phyloP scores from a whole-genome alignment of 306 rosid species.

The Acacia acuminata region DNA sequence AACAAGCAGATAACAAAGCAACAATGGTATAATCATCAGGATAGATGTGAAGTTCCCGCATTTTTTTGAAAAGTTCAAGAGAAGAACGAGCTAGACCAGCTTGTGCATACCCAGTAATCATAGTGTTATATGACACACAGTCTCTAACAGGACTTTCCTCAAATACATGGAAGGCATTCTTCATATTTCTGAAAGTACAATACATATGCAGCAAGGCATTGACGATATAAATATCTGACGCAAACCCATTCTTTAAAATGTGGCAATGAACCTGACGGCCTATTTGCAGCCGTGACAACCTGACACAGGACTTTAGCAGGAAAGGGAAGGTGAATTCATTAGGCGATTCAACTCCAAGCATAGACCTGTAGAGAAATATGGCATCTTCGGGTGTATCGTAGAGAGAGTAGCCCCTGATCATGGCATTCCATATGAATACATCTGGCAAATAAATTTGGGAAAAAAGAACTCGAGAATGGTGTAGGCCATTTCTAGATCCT shows the following conservation, averaged over 20 bases:
- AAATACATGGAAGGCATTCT: conserved; percentile 34
- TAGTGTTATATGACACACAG: conserved; percentile 42
- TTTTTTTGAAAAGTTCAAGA: conserved; percentile 31
- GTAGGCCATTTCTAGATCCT: conserved; percentile 7
- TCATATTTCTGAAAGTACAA: conserved; percentile 17
- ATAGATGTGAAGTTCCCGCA: conserved; percentile 27
- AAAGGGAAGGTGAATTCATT: conserved; percentile 44
- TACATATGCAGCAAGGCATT: conserved; percentile 35
- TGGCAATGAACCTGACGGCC: conserved; percentile 46
- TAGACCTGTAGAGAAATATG: conserved; percentile 37
- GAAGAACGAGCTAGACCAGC: conserved; percentile 24
- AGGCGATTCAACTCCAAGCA: conserved; percentile 34
- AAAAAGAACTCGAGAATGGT: conserved; percentile 36
- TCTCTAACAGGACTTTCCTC: conserved; percentile 43
- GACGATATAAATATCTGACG: conserved; percentile 26
- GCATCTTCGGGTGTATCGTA: conserved; percentile 26
- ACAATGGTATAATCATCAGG: conserved; percentile 49
- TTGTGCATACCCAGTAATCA: conserved; percentile 45
- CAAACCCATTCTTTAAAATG: conserved; percentile 33
- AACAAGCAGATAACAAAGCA: conserved; percentile 45
- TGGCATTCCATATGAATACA: conserved; percentile 41
- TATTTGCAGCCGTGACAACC: neutral
- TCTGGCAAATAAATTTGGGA: conserved; percentile 38
- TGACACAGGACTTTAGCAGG: conserved; percentile 43
- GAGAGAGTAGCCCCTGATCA: conserved; percentile 41